Conservation (phyloP, 495 filamentous ascomycete species). For the Aspergillus bertholletiae region DNA sequence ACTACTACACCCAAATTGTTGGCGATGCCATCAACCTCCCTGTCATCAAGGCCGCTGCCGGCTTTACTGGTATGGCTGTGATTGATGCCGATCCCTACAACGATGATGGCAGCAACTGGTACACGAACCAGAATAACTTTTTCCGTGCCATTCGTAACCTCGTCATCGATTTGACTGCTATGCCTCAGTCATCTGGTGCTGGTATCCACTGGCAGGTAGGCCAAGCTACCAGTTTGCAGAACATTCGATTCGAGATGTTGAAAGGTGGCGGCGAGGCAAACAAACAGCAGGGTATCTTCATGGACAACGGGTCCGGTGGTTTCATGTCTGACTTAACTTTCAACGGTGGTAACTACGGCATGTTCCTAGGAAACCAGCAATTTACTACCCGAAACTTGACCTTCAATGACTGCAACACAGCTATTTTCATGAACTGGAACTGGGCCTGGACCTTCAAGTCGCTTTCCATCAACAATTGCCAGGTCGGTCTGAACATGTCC, state of each 20-base stretch:
- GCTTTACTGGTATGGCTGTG: slow-evolving; percentile 80
- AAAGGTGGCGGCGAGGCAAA: slow-evolving; percentile 64
- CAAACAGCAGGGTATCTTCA: slow-evolving; percentile 87
- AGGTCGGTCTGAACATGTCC: slow-evolving; percentile 78
- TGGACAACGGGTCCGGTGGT: slow-evolving; percentile 92
- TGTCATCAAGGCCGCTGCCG: slow-evolving; percentile 68
- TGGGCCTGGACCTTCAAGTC: slow-evolving; percentile 90
- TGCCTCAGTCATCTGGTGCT: slow-evolving; percentile 59
- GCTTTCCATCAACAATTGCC: slow-evolving; percentile 75
- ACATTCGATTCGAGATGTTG: slow-evolving; percentile 87
- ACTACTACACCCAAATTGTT: slow-evolving; percentile 78
- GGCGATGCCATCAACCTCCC: slow-evolving; percentile 70
- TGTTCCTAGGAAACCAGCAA: slow-evolving; percentile 90
- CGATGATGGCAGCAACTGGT: slow-evolving; percentile 62
- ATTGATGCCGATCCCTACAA: slow-evolving; percentile 88
- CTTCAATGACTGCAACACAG: slow-evolving; percentile 87
- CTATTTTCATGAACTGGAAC: slow-evolving; percentile 90
- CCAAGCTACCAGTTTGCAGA: slow-evolving; percentile 89
- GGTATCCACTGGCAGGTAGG: slow-evolving; percentile 99
- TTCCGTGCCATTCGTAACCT: slow-evolving; percentile 96
- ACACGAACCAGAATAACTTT: slow-evolving; percentile 97
- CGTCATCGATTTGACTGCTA: slow-evolving; percentile 75
- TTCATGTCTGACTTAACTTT: slow-evolving; percentile 86
- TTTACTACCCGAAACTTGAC: slow-evolving; percentile 89
- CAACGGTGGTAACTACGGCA: slow-evolving; percentile 81